These are phyloP conservation scores for Delitschia confertaspora DNA, from an alignment of 495 filamentous ascomycete species.

Conservation along the genomic window DNA sequence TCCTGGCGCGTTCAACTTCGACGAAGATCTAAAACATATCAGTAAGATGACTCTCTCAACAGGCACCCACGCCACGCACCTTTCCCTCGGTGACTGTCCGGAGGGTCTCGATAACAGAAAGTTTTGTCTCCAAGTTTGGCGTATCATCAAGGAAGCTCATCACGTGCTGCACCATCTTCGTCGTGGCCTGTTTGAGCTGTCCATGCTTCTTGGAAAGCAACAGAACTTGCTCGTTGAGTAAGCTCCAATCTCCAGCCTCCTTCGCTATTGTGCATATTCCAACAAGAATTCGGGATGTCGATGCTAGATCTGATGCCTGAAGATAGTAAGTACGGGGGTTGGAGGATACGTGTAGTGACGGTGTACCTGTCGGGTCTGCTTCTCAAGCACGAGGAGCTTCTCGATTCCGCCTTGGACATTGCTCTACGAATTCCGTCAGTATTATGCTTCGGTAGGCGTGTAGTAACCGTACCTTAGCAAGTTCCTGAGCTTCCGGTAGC, in stretches of 20 bases:
- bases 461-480: conserved; percentile 59
- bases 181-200: conserved; percentile 96
- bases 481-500: conserved; percentile 77
- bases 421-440: conserved; percentile 41
- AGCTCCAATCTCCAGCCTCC: conserved; percentile 78
- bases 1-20: conserved; percentile 91
- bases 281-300: conserved; percentile 79
- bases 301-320: conserved; percentile 88
- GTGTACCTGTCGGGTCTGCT: conserved; percentile 86
- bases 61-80: conserved; percentile 36
- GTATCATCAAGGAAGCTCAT: conserved; percentile 83
- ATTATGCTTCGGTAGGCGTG: no score
- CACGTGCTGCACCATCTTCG: conserved; percentile 95
- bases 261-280: conserved; percentile 90
- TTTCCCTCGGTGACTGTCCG: conserved; percentile 97
- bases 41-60: neutral
- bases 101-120: conserved; percentile 87
- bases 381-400: conserved; percentile 83
- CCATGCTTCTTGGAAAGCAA: conserved; percentile 98
- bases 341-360: neutral
- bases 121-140: conserved; percentile 73
- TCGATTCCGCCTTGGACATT: conserved; percentile 81
- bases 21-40: conserved; percentile 71
- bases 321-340: conserved; percentile 2
- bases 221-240: conserved; percentile 93